These are phyloP conservation scores for Starmera caribaea DNA, from an alignment of 805 yeast species.

Conservation along the genomic window DNA sequence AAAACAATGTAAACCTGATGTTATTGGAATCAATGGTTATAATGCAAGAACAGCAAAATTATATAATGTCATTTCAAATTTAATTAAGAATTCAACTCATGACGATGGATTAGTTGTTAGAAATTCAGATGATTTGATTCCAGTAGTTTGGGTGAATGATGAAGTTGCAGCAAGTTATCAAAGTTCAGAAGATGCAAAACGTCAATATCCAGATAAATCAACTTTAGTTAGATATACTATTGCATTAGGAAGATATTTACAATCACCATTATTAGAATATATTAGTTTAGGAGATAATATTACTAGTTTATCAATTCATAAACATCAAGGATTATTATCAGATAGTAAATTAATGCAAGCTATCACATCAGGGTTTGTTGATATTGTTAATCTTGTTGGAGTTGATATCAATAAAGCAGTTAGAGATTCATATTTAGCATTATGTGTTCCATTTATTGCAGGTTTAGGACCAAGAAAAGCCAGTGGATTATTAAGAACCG, in stretches of 20 bases:
- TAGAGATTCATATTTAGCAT: slow-evolving; percentile 61
- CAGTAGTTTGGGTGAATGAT: slow-evolving; percentile 78
- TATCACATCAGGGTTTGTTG: slow-evolving; percentile 76
- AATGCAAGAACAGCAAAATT: slow-evolving; percentile 62
- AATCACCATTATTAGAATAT: slow-evolving; percentile 88
- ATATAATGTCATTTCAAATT: slow-evolving; percentile 42
- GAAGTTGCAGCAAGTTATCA: slow-evolving; percentile 89
- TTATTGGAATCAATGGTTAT: slow-evolving; percentile 82
- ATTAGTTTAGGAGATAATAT: slow-evolving; percentile 72
- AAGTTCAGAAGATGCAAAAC: slow-evolving; percentile 61
- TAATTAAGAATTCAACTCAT: slow-evolving; percentile 46
- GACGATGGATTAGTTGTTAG: slow-evolving; percentile 22
- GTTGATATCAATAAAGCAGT: slow-evolving; percentile 89
- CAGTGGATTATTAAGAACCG: slow-evolving; percentile 70
- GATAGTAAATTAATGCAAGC: slow-evolving; percentile 55
- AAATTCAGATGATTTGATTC: slow-evolving; percentile 40
- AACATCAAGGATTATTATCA: slow-evolving; percentile 63
- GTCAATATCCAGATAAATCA: slow-evolving; percentile 80
- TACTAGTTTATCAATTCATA: slow-evolving; percentile 55
- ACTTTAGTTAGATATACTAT: slow-evolving; percentile 74
- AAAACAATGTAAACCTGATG: slow-evolving; percentile 70
- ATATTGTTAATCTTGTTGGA: slow-evolving; percentile 84
- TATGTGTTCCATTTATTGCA: slow-evolving; percentile 64
- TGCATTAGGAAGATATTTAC: slow-evolving; percentile 85
- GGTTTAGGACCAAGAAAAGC: slow-evolving; percentile 97